Percentiles rank a stretch among this genome's conserved stretches.
Evolutionary conservation across 768 basidiomycete genomes (phyloP).

Genomic region (Auricularia sp.): DNA sequence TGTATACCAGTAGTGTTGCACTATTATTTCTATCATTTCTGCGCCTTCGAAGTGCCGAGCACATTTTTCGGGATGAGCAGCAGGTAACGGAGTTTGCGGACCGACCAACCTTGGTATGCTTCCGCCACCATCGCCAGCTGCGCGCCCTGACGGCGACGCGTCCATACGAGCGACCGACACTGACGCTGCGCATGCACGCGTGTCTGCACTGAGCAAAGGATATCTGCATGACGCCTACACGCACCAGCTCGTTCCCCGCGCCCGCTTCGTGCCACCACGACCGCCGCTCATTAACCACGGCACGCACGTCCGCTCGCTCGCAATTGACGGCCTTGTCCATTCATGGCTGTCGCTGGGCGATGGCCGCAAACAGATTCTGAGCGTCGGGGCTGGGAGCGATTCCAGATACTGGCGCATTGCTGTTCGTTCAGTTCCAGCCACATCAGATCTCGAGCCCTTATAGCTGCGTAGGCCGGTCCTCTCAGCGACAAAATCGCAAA

Average conservation of each 20-base stretch:
- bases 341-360: constrained; percentile 47
- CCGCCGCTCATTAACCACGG: constrained; percentile 94
- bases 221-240: too few relatives aligned
- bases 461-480: constrained; percentile 44
- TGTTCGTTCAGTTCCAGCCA: constrained; percentile 21
- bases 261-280: constrained; percentile 26
- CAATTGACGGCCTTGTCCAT: constrained; percentile 67
- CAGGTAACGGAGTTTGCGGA: too few relatives aligned
- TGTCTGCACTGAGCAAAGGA: too few relatives aligned
- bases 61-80: too few relatives aligned
- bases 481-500: constrained; percentile 37
- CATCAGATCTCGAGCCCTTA: background rate
- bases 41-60: too few relatives aligned
- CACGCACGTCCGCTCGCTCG: constrained; percentile 75
- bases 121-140: too few relatives aligned
- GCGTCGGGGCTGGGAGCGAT: constrained; percentile 91
- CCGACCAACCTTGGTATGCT: too few relatives aligned
- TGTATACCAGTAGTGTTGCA: too few relatives aligned
- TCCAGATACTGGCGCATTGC: constrained; percentile 87
- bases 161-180: too few relatives aligned
- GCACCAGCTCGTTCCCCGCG: too few relatives aligned
- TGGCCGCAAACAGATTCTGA: constrained; percentile 71
- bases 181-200: too few relatives aligned
- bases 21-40: too few relatives aligned
- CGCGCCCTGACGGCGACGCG: constrained; percentile 15